Conservation (phyloP, 108 stramenopile species). For the Cafeteria roenbergensis region DNA sequence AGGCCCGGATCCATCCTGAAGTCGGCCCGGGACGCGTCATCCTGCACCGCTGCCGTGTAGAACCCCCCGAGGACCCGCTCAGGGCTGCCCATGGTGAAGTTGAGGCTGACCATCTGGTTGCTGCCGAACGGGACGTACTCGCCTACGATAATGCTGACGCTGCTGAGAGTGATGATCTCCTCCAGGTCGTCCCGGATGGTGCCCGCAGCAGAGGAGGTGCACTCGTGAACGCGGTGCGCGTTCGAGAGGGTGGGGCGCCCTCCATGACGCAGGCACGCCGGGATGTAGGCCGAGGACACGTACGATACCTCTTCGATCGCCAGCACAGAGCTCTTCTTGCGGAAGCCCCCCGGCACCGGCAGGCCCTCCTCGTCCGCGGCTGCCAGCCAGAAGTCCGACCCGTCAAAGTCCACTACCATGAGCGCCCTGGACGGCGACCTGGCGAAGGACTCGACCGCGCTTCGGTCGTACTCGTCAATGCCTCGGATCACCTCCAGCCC, state of each 20-base stretch:
- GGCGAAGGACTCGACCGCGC: constrained; percentile 60
- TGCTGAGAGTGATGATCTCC: constrained; percentile 67
- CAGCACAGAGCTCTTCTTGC: constrained; percentile 58
- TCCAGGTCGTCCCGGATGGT: constrained; percentile 48
- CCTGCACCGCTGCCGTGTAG: constrained; percentile 62
- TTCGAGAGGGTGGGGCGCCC: constrained; percentile 68
- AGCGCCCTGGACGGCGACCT: constrained; percentile 61
- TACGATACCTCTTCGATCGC: constrained; percentile 74
- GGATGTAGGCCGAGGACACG: constrained; percentile 70
- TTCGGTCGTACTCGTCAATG: constrained; percentile 55
- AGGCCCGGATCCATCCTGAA: constrained; percentile 63
- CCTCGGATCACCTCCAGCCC: constrained; percentile 57
- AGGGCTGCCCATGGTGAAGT: constrained; percentile 63
- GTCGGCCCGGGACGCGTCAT: constrained; percentile 51
- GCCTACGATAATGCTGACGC: constrained; percentile 69
- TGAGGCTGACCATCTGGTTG: constrained; percentile 70
- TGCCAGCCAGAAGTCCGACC: constrained; percentile 51
- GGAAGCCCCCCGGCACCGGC: too few species aligned
- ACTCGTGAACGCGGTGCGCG: constrained; percentile 56
- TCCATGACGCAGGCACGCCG: constrained; percentile 68
- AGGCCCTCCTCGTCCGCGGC: too few species aligned
- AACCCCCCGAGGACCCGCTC: constrained; percentile 73
- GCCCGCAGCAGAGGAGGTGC: constrained; percentile 24
- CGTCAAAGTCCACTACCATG: constrained; percentile 56
- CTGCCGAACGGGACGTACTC: constrained; percentile 77